Evolutionary conservation across 2,329 filamentous ascomycete species (phyloP).

Genomic region (Plectosphaerella plurivora): DNA sequence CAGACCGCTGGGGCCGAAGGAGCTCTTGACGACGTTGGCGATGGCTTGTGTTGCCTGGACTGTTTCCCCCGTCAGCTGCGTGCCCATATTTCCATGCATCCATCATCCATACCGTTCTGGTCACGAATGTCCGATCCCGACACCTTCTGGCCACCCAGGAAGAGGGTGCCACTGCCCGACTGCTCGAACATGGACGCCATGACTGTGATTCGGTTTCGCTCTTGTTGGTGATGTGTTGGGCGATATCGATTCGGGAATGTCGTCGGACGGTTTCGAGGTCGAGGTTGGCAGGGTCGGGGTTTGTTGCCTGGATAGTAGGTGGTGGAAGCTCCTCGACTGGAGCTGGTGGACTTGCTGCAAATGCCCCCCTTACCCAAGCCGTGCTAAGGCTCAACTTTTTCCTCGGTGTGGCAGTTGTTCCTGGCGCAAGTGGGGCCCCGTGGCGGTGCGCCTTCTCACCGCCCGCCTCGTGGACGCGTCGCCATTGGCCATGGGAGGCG

Average conservation of each 20-base stretch:
- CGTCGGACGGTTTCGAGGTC: conserved; percentile 6
- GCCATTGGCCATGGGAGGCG: neutral
- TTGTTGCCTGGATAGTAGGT: conserved; percentile 8
- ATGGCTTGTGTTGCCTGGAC: conserved; percentile 95
- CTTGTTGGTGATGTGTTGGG: neutral
- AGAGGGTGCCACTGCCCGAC: conserved; percentile 90
- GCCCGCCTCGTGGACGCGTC: neutral
- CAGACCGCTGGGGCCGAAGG: conserved; percentile 91
- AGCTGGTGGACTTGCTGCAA: neutral
- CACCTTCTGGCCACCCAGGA: conserved; percentile 96
- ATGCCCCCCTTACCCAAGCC: neutral
- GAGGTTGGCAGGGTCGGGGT: neutral
- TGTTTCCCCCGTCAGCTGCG: conserved; percentile 29
- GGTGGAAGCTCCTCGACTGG: conserved; percentile 13
- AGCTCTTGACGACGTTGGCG: conserved; percentile 98
- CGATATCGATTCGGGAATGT: no score
- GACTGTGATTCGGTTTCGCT: conserved; percentile 12
- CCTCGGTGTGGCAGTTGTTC: conserved; percentile 13
- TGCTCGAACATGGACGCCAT: conserved; percentile 98
- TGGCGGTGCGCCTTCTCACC: neutral
- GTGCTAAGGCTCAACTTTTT: conserved; percentile 13
- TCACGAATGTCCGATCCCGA: conserved; percentile 94
- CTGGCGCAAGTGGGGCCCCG: conserved; percentile 6
- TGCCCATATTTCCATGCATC: neutral
- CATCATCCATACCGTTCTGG: conserved; percentile 68